Percentiles rank a stretch among this genome's conserved stretches.
Evolutionary conservation across 768 basidiomycete species (phyloP).

Genomic region (Boletus vinaceobasis): DNA sequence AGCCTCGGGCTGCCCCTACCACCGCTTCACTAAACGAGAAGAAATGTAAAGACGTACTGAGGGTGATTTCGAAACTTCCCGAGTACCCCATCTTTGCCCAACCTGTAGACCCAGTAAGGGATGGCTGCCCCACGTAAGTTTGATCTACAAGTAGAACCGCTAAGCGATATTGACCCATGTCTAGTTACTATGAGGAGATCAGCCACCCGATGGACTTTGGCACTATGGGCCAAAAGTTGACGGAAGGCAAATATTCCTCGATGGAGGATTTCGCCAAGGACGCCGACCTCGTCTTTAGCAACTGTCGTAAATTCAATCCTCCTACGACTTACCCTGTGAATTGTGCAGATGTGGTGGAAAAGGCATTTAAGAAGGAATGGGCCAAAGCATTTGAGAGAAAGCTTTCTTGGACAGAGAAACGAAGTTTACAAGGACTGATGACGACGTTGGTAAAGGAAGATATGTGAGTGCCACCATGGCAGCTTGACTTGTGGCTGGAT

Average conservation of each 20-base stretch:
- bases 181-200: conserved; percentile 90
- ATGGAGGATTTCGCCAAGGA: conserved; percentile 85
- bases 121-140: conserved; percentile 89
- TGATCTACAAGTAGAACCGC: neutral
- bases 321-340: conserved; percentile 68
- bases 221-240: conserved; percentile 71
- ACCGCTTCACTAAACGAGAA: conserved; percentile 67
- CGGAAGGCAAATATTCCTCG: conserved; percentile 61
- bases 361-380: conserved; percentile 84
- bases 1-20: conserved; percentile 38
- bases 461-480: conserved; percentile 40
- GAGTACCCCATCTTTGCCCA: conserved; percentile 71
- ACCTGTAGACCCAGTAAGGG: conserved; percentile 79
- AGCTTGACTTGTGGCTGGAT: neutral
- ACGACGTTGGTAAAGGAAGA: conserved; percentile 66
- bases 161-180: conserved; percentile 1
- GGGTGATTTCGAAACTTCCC: conserved; percentile 52
- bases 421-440: conserved; percentile 68
- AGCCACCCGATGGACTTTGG: conserved; percentile 90
- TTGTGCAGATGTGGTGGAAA: conserved; percentile 74
- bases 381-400: conserved; percentile 67
- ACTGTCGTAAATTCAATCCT: conserved; percentile 93
- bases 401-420: conserved; percentile 76
- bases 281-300: conserved; percentile 77
- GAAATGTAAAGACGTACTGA: conserved; percentile 76